Percentiles rank a stretch among this genome's conserved stretches.
Evolutionary conservation across 768 basidiomycete species (phyloP).

Genomic region (Boletales sp.): DNA sequence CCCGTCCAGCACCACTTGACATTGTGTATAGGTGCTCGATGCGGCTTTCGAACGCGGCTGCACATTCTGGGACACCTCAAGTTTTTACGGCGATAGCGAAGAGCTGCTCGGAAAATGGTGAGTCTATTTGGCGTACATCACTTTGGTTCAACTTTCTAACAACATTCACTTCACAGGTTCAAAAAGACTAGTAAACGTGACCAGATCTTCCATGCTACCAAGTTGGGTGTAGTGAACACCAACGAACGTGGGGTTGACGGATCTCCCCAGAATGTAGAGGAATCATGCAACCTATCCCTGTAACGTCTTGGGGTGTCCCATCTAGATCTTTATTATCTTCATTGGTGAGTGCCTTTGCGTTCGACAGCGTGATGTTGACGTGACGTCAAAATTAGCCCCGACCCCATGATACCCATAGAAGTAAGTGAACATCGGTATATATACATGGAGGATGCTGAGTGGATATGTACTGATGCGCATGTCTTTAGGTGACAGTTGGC

Average conservation of each 20-base stretch:
- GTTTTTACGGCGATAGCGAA: conserved; percentile 42
- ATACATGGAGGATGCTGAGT: too few relatives aligned
- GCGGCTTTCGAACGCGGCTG: conserved; percentile 38
- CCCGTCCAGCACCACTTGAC: too few relatives aligned
- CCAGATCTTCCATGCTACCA: conserved; percentile 61
- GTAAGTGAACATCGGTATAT: conserved; percentile 14
- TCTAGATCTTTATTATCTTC: conserved; percentile 48
- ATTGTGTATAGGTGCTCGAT: conserved; percentile 37
- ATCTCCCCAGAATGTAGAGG: conserved; percentile 39
- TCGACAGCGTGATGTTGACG: too few relatives aligned
- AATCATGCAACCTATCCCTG: conserved; percentile 38
- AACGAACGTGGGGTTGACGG: conserved; percentile 27
- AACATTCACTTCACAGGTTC: conserved; percentile 32
- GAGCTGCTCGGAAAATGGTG: conserved; percentile 45
- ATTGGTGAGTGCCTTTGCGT: conserved; percentile 25
- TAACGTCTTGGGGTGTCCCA: conserved; percentile 37
- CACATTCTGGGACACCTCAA: conserved; percentile 47
- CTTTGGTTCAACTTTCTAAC: too few relatives aligned
- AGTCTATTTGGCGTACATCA: background rate
- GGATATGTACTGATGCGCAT: too few relatives aligned
- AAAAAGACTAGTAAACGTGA: conserved; percentile 41
- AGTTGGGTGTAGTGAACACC: conserved; percentile 41
- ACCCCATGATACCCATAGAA: conserved; percentile 46
- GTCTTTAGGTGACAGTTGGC: conserved; percentile 35
- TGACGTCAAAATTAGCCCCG: conserved; percentile 27